Evolutionary conservation across 2,329 filamentous ascomycete species (phyloP).

Genomic region (Claviceps spartinae): DNA sequence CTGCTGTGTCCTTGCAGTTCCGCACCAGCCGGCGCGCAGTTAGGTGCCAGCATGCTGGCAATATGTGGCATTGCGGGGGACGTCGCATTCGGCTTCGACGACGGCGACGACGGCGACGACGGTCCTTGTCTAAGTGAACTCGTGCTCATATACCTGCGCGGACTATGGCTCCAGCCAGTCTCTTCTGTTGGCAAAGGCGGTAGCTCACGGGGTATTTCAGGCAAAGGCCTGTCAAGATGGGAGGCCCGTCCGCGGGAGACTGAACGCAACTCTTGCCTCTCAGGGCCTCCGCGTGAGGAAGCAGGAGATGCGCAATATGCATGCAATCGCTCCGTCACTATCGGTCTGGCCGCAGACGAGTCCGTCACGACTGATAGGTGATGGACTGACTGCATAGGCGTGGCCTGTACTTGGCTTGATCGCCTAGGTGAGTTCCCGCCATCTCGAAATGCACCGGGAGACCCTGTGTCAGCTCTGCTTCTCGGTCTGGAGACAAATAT

Average conservation of each 20-base stretch:
- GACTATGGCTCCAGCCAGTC: background rate
- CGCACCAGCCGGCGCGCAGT: background rate
- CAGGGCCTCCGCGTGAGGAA: background rate
- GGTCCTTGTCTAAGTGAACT: background rate
- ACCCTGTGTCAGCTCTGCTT: constrained; percentile 5
- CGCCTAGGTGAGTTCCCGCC: background rate
- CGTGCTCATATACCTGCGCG: constrained; percentile 5
- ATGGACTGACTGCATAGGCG: constrained; percentile 32
- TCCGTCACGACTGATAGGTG: constrained; percentile 42
- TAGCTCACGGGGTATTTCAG: background rate
- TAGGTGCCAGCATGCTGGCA: constrained; percentile 1
- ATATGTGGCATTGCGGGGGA: constrained; percentile 1
- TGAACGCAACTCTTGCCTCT: background rate
- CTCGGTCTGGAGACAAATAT: constrained; percentile 24
- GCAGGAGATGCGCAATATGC: background rate
- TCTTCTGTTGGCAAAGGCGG: background rate
- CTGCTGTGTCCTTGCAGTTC: constrained; percentile 2
- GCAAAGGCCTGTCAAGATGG: background rate
- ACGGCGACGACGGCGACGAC: background rate
- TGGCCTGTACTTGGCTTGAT: constrained; percentile 26
- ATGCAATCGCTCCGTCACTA: constrained; percentile 1
- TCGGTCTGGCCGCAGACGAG: constrained; percentile 13
- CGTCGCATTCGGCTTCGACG: background rate
- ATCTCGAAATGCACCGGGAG: constrained; percentile 3
- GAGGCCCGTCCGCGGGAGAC: constrained; percentile 1